Base-by-base conservation (phyloP, 1,284 basidiomycete genomes). In the Irpex sp. region DNA sequence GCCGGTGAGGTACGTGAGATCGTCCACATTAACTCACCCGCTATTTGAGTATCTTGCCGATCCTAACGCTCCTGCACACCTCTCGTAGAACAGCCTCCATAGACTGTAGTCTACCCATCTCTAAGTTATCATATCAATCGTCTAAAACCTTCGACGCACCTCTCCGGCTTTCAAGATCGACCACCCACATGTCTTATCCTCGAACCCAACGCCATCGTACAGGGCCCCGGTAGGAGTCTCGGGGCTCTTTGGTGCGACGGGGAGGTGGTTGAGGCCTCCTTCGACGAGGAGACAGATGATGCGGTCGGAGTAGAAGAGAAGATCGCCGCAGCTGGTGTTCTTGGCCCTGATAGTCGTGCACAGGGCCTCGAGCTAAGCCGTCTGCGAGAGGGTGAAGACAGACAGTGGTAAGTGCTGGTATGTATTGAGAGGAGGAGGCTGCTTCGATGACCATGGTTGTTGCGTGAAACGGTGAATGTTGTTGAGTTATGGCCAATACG, bases 1-100 rank as follows among this genome's bases (percentile, higher is more conserved):
- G 21, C 19, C 8, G 15, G 49, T 21, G 15, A 26, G 38, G 15
- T 34, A 55, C 34, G 15, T 31, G 38, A 21, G 34, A 57, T 54
- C 55, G 38, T 9, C 13, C 38, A 3, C 21, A 7, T 7, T 36
- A 56, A 72, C 80, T 66, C 73, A 94, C 94, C 73, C 96, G n/a
- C n/a, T n/a, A n/a, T 79, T 77, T 97, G 96, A 67, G 98, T 97
- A 98, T 97, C 81, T 98, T 96, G 44, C 93, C 93, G 66, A 96
- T 94, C 66, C 94, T 82, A 36, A 95, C 93, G 70, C 91, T 91
- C 64, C 97, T 90, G 79, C 96, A 98, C 58, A 93, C 91, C 73
- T 98, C 97, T 60, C 97, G 84, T 66, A 99, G 81, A 55, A 96
- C 97, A 5, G 91, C 92, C 76, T 96, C 94, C 94, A 96, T n/a